phyloP scores from a whole-genome alignment of 345 rosid species.

The Eucalyptus marginata region DNA sequence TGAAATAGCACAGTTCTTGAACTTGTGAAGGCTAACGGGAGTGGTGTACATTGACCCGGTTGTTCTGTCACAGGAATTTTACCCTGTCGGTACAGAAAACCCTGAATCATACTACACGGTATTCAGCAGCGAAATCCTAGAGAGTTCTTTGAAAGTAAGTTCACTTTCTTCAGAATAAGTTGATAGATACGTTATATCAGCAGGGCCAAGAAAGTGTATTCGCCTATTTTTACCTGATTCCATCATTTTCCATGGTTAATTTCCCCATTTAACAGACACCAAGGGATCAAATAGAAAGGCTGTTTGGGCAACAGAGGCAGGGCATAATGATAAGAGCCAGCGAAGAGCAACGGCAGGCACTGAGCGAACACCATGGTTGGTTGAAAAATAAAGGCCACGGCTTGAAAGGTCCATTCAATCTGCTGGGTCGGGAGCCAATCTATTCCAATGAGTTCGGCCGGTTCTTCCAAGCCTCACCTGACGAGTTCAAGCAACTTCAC shows the following conservation, averaged over 20 bases:
- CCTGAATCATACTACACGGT: conserved; percentile 23
- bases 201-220: not conserved
- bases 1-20: not conserved
- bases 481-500: conserved; percentile 17
- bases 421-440: conserved; percentile 7
- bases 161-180: not conserved
- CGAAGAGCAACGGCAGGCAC: conserved; percentile 8
- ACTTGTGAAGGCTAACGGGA: not conserved
- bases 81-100: conserved; percentile 9
- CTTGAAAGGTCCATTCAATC: conserved; percentile 11
- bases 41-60: not conserved
- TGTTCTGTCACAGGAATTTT: conserved; percentile 5
- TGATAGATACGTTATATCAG: not conserved
- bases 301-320: conserved; percentile 14
- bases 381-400: not conserved
- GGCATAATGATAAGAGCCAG: conserved; percentile 13
- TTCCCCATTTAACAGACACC: conserved; percentile 12
- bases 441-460: conserved; percentile 29
- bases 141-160: conserved; percentile 32
- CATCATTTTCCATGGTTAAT: not conserved
- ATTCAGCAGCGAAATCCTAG: conserved; percentile 24
- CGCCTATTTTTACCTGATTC: not conserved
- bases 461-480: conserved; percentile 27
- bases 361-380: not conserved
- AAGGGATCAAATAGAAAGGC: conserved; percentile 15